These are phyloP conservation scores for Fraxinus sp. DNA, from an alignment of 305 asterid genomes.

Conservation along the genomic window DNA sequence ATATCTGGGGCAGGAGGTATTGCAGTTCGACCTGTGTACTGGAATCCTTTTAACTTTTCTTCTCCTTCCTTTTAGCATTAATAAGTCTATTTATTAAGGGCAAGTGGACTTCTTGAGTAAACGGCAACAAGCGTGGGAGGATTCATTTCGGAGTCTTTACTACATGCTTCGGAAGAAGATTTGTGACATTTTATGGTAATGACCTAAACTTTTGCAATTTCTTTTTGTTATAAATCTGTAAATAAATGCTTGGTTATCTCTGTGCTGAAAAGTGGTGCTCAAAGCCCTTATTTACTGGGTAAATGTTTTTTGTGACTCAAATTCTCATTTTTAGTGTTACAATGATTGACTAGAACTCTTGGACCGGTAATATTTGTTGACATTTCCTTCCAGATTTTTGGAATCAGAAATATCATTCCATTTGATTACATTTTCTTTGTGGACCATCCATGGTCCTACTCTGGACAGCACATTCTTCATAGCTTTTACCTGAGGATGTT, in stretches of 20 bases:
- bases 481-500: constrained; percentile 6
- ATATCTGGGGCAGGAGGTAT: constrained; percentile 65
- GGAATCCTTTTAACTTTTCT: constrained; percentile 18
- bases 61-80: constrained; percentile 2
- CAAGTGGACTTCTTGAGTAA: constrained; percentile 68
- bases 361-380: neutral
- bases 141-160: constrained; percentile 84
- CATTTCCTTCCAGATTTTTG: neutral
- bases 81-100: constrained; percentile 39
- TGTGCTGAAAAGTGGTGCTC: constrained; percentile 1
- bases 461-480: constrained; percentile 18
- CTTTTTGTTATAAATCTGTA: constrained; percentile 10
- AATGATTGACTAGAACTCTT: neutral
- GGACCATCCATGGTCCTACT: neutral
- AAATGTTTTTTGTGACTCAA: neutral
- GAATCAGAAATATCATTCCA: neutral
- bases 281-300: neutral
- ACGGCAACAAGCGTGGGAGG: constrained; percentile 86
- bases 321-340: constrained; percentile 3
- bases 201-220: constrained; percentile 12
- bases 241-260: constrained; percentile 3
- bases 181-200: constrained; percentile 84
- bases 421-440: neutral
- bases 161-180: constrained; percentile 74
- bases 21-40: constrained; percentile 15